Base-by-base conservation (phyloP, 2,329 filamentous ascomycete genomes). In the Tolypocladium paradoxum region DNA sequence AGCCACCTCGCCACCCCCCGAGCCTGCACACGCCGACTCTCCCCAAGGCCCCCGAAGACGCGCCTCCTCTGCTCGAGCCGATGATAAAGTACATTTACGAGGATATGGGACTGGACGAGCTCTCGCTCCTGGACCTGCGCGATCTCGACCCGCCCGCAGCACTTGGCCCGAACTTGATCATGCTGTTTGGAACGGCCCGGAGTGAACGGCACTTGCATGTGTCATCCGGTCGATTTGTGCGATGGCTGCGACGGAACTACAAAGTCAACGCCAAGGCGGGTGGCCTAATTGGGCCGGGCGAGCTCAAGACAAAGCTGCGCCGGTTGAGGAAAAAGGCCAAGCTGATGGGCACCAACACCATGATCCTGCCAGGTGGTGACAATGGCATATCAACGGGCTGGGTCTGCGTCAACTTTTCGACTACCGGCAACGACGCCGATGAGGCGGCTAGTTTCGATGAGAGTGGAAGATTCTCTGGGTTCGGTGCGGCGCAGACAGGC, bases 191-290 rank as follows among this genome's bases (percentile, higher is more conserved):
- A 40, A 96, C 90, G 9, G 89, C 92, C 16, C 85, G 93, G 54
- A 95, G 89, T 62, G 89, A 96, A 68, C 90, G 92, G 51, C 93
- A 99, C 72, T 75, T 99, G 36, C 92, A 96, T 64, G 86, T 96
- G 24, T 89, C 89, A 1, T 90, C 91, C 0, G 90, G 95, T 64
- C 83, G 90, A n/a, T 79, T 96, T 29, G 89, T 91, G 58, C 82
- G 92, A 54, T 96, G 89, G 87, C 73, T 96, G 46, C 79, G 90
- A 51, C 83, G 79, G 43, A 80, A 83, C 14, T 82, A 89, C 68
- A 83, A 84, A 52, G 72, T 97, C 37, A 73, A 78, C 2, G 89
- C 92, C 1, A 81, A 84, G 59, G 91, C 93, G 0, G 93, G 96
- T 65, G 93, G 93, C 0, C 71, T 97, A 43, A 77, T 99, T 53